Evolutionary conservation across 805 yeast species (phyloP).

Genomic region (Barnettozyma sp.): DNA sequence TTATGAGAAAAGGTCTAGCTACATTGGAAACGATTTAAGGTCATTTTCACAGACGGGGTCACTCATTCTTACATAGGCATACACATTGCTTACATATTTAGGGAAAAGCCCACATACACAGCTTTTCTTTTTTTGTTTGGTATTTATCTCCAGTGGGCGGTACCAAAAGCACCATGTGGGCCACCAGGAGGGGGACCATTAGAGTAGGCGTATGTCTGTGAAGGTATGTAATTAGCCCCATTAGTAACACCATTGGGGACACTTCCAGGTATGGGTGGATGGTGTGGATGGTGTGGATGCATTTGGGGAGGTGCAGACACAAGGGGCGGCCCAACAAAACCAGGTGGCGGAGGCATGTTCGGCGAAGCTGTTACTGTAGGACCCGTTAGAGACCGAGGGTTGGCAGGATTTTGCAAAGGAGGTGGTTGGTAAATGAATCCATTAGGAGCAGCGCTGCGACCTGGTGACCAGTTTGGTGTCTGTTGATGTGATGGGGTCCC

Average conservation of each 20-base stretch:
- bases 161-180: conserved; percentile 24
- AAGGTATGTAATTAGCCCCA: conserved; percentile 19
- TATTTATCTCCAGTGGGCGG: conserved; percentile 25
- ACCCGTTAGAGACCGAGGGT: conserved; percentile 1
- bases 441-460: conserved; percentile 4
- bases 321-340: not conserved
- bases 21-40: too few relatives aligned
- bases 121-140: not conserved
- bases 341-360: conserved; percentile 1
- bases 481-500: not conserved
- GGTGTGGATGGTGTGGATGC: conserved; percentile 2
- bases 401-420: not conserved
- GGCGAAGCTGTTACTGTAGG: not conserved
- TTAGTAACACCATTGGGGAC: conserved; percentile 5
- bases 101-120: too few relatives aligned
- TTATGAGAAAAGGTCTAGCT: too few relatives aligned
- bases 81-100: too few relatives aligned
- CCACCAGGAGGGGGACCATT: conserved; percentile 9
- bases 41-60: too few relatives aligned
- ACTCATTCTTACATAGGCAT: too few relatives aligned
- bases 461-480: not conserved
- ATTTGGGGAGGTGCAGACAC: conserved; percentile 4
- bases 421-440: conserved; percentile 1
- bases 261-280: conserved; percentile 2
- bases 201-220: conserved; percentile 32